Evolutionary conservation across 1,284 basidiomycete species (phyloP), one percentile per base, ranked within the genome.

Genomic region (Melampsora americana): DNA sequence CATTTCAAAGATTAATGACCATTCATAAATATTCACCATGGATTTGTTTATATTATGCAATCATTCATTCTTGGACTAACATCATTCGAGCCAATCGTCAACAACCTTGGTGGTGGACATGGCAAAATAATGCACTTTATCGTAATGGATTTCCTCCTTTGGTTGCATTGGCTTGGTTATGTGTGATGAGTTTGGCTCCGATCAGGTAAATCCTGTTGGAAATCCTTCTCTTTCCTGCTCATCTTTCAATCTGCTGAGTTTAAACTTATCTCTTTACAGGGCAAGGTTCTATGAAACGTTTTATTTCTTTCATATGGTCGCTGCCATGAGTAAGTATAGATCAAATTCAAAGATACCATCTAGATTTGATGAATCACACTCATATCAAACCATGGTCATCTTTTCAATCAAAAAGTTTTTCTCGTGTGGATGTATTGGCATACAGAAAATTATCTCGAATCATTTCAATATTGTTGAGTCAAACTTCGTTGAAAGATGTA

Each of bases 11-110:
- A 28, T 46, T 75, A 1, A 75, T 75, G 73, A 50, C 44, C 16
- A 61, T 75, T 44, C 73, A 75, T 44, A 75, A 75, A 68, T 75
- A 65, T 64, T 65, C 73, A n/a, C 73, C 73, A 7, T 75, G 73
- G 73, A 75, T 75, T 30, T 75, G 65, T 48, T 68, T 75, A 32
- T 60, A 61, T 20, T 59, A 67, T 53, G 61, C 73, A n/a, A 44
- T 75, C n/a, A 44, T 75, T 39, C 73, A 75, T 46, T 61, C 73
- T 35, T 68, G 65, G 56, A 50, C 66, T 1, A 75, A 67, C 53
- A 75, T 75, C 30, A 61, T 75, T 48, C 16, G 53, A 30, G 64
- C 48, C 23, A n/a, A 68, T 26, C 50, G 66, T 5, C 39, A 67
- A 20, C 39, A 67, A 61, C 73, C 73, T 35, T 75, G 65, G 73